phyloP scores from a whole-genome alignment of 441 rosid species.

The Capsella rubella region DNA sequence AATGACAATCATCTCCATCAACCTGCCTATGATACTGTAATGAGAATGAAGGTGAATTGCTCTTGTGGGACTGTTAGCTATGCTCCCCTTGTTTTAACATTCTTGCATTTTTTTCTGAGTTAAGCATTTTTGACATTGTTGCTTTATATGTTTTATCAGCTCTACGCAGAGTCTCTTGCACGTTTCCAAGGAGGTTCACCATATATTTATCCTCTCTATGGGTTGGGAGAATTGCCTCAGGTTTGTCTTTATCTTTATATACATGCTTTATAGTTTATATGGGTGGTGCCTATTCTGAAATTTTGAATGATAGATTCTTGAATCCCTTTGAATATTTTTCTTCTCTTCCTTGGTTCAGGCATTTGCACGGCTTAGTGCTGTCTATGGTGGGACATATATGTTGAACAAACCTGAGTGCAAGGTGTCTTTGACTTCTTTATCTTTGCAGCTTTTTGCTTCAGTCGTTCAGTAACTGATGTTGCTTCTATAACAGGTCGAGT shows the following conservation, averaged over 20 bases:
- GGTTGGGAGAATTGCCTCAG: constrained; percentile 83
- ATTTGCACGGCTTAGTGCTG: constrained; percentile 83
- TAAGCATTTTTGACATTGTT: constrained; percentile 26
- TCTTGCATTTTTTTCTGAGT: constrained; percentile 1
- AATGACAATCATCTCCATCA: constrained; percentile 64
- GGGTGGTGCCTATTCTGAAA: constrained; percentile 16
- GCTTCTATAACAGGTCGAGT: constrained; percentile 61
- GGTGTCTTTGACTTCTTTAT: constrained; percentile 43
- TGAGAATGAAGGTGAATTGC: constrained; percentile 66
- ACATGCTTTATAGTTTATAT: constrained; percentile 17
- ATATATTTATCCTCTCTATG: constrained; percentile 76
- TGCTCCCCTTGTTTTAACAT: not conserved
- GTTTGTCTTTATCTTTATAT: constrained; percentile 36
- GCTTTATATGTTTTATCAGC: constrained; percentile 48
- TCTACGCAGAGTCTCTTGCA: constrained; percentile 76
- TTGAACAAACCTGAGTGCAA: constrained; percentile 77
- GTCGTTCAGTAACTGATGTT: not conserved
- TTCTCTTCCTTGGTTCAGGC: constrained; percentile 51
- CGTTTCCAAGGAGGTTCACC: constrained; percentile 84
- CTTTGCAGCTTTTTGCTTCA: constrained; percentile 11
- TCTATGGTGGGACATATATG: constrained; percentile 86
- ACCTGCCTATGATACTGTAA: constrained; percentile 70
- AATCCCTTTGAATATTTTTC: constrained; percentile 10
- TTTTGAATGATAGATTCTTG: not conserved
- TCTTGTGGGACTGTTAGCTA: constrained; percentile 4